phyloP scores from a whole-genome alignment of 163 green algal genomes.

The Volvox carteri region DNA sequence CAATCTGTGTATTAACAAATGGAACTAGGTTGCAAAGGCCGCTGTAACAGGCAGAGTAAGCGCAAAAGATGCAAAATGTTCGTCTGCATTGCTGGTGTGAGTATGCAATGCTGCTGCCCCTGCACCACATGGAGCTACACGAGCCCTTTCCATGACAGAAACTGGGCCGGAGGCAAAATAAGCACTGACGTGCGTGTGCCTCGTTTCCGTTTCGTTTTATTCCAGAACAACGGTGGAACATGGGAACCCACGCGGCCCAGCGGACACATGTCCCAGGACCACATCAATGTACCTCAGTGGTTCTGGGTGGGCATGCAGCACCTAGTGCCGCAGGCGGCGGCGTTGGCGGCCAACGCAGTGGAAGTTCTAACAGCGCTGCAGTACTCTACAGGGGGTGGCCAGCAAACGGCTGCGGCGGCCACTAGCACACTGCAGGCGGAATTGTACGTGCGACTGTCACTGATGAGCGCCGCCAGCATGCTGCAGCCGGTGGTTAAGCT shows the following conservation, averaged over 20 bases:
- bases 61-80: too few species aligned
- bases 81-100: too few species aligned
- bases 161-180: too few species aligned
- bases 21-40: too few species aligned
- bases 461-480: slow-evolving; percentile 34
- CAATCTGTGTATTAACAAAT: too few species aligned
- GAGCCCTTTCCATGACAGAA: too few species aligned
- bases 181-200: too few species aligned
- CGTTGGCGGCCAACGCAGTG: neutral
- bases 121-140: too few species aligned
- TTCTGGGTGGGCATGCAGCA: slow-evolving; percentile 53
- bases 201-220: too few species aligned
- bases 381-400: neutral
- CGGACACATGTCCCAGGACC: slow-evolving; percentile 18
- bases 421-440: slow-evolving; percentile 21
- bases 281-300: slow-evolving; percentile 42
- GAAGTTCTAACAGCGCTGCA: slow-evolving; percentile 34
- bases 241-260: slow-evolving; percentile 28
- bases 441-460: slow-evolving; percentile 42
- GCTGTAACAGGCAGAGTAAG: too few species aligned
- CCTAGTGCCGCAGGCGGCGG: slow-evolving; percentile 39
- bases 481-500: slow-evolving; percentile 46
- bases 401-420: neutral
- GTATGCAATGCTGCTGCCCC: too few species aligned
- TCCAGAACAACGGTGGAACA: slow-evolving; percentile 50